Base-by-base conservation (phyloP, 1,284 basidiomycete species). In the Mycosarcoma mackinlayi region DNA sequence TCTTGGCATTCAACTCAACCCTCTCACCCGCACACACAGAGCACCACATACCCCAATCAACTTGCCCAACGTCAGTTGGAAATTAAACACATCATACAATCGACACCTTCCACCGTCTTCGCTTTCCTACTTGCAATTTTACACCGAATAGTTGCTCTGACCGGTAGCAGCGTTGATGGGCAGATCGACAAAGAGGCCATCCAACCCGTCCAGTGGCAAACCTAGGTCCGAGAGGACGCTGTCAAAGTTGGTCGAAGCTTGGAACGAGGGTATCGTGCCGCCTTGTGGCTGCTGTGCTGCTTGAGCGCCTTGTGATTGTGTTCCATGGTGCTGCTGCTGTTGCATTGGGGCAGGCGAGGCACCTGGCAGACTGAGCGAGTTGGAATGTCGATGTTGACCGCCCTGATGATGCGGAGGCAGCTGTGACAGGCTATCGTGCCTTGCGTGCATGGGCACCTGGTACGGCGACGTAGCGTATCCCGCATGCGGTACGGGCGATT, bases 231-330 rank as follows among this genome's bases (percentile, higher is more conserved):
- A 51, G 5, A 72, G 45, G 2, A 72, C 69, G 23, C 44, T 66
- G n/a, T 72, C 69, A 37, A 72, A 72, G 53, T 67, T 67, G n/a
- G 63, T 72, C 13, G 49, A 40, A 6, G 64, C 49, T 11, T 25
- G 27, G 21, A 60, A 46, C 14, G 19, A n/a, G n/a, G n/a, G n/a
- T n/a, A n/a, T 21, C 18, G 9, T 6, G 13, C 47, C 31, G 10
- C 49, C 31, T 21, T 27, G 39, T 23, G 9, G 14, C 33, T 35
- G 42, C 28, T 45, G 42, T 19, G n/a, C n/a, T n/a, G n/a, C n/a
- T n/a, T n/a, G n/a, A n/a, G n/a, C n/a, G n/a, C n/a, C n/a, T n/a
- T n/a, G n/a, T n/a, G n/a, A n/a, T n/a, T n/a, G n/a, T n/a, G n/a
- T n/a, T n/a, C n/a, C n/a, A n/a, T n/a, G n/a, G n/a, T 41, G 24